phyloP scores from a whole-genome alignment of 169 alveolate species.

The Plasmodium vivax region DNA sequence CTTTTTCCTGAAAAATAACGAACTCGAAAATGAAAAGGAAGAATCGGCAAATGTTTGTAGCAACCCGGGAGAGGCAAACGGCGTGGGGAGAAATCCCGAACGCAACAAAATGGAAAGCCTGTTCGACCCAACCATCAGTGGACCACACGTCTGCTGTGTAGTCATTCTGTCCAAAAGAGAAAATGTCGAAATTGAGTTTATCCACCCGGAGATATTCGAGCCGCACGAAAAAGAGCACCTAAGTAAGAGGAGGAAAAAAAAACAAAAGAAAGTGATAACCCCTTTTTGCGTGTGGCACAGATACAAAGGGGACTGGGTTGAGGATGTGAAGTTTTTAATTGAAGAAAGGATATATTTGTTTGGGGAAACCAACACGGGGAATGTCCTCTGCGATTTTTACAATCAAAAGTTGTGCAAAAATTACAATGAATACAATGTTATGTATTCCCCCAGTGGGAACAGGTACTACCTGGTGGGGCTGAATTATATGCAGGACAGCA shows the following conservation, averaged over 20 bases:
- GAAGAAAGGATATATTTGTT: conserved; percentile 56
- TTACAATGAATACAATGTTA: conserved; percentile 54
- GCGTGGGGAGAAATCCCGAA: neutral
- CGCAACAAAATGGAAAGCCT: conserved; percentile 13
- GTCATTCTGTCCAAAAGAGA: conserved; percentile 38
- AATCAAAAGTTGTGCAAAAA: neutral
- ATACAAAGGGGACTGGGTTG: conserved; percentile 62
- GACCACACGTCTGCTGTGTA: conserved; percentile 51
- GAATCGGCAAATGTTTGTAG: neutral
- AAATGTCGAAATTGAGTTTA: conserved; percentile 50
- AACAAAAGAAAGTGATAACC: conserved; percentile 15
- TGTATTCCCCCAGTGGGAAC: conserved; percentile 55
- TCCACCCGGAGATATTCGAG: conserved; percentile 37
- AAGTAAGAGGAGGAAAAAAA: conserved; percentile 2
- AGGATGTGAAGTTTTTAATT: conserved; percentile 50
- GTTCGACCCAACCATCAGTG: conserved; percentile 41
- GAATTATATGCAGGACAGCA: conserved; percentile 44
- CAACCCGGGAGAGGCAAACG: neutral
- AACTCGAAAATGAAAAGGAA: neutral
- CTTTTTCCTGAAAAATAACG: conserved; percentile 40
- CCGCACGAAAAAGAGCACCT: conserved; percentile 13
- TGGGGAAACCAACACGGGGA: conserved; percentile 19
- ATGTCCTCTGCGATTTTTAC: conserved; percentile 15
- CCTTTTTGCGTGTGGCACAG: conserved; percentile 70
- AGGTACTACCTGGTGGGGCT: conserved; percentile 43